These are phyloP conservation scores for Termitomyces titanicus DNA, from an alignment of 768 basidiomycete genomes.

Conservation along the genomic window DNA sequence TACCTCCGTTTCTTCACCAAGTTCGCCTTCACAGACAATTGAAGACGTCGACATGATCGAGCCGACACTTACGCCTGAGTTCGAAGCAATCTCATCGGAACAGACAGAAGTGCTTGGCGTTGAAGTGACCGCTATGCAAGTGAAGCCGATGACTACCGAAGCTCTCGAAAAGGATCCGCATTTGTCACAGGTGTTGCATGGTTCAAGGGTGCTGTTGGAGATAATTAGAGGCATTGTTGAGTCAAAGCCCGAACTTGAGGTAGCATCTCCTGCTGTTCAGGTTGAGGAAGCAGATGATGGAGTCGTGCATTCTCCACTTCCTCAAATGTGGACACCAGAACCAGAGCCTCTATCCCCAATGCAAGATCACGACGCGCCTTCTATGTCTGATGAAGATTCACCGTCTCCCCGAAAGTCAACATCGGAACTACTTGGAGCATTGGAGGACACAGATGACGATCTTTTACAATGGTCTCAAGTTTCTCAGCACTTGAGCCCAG, in stretches of 20 bases:
- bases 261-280: background rate
- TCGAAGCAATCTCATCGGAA: background rate
- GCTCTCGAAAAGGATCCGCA: conserved; percentile 2
- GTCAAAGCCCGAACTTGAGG: background rate
- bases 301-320: background rate
- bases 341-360: background rate
- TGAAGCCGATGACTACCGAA: background rate
- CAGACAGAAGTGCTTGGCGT: background rate
- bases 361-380: background rate
- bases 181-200: background rate
- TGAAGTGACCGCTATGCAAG: background rate
- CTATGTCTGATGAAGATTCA: background rate
- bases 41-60: background rate
- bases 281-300: background rate
- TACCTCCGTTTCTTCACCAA: background rate
- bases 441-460: background rate
- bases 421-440: background rate
- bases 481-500: background rate
- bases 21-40: no score
- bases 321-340: background rate
- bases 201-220: conserved; percentile 5
- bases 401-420: background rate
- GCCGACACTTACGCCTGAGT: background rate
- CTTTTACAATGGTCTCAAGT: background rate
- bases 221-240: background rate